Conservation (phyloP, 2,329 filamentous ascomycete genomes). For the Amylocarpus encephaloides region DNA sequence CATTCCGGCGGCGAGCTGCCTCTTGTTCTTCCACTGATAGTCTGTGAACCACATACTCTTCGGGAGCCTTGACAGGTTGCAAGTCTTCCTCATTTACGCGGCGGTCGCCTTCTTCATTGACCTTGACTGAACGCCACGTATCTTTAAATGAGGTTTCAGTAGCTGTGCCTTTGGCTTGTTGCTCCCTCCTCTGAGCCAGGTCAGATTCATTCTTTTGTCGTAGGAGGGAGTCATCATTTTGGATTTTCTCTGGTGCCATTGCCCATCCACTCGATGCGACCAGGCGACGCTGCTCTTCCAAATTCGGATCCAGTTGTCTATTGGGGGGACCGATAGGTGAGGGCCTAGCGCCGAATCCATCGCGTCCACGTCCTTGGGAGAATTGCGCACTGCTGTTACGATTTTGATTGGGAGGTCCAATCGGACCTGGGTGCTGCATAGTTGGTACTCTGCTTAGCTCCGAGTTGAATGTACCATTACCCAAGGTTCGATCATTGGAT, state of each 20-base stretch:
- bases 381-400: constrained; percentile 24
- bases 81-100: constrained; percentile 23
- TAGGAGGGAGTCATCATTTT: constrained; percentile 19
- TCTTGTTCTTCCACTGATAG: constrained; percentile 22
- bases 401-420: constrained; percentile 29
- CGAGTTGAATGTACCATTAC: constrained; percentile 70
- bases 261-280: constrained; percentile 25
- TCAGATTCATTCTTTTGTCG: constrained; percentile 24
- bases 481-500: constrained; percentile 62
- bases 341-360: constrained; percentile 26
- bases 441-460: constrained; percentile 44
- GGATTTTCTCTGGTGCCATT: constrained; percentile 22
- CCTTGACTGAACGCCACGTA: constrained; percentile 27
- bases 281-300: constrained; percentile 3
- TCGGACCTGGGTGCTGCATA: constrained; percentile 31
- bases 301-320: constrained; percentile 15
- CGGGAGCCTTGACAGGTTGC: not conserved
- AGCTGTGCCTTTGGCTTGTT: constrained; percentile 22
- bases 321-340: constrained; percentile 31
- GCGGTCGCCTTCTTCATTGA: constrained; percentile 27
- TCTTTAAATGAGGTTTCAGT: constrained; percentile 25
- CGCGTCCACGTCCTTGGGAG: constrained; percentile 25
- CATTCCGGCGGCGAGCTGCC: constrained; percentile 13
- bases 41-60: too few relatives aligned
- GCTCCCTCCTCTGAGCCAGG: constrained; percentile 18